A percentile compares a stretch with the other conserved stretches of the same genome.
Conservation (phyloP, 139 green algal species). For the Chlorella sorokiniana region DNA sequence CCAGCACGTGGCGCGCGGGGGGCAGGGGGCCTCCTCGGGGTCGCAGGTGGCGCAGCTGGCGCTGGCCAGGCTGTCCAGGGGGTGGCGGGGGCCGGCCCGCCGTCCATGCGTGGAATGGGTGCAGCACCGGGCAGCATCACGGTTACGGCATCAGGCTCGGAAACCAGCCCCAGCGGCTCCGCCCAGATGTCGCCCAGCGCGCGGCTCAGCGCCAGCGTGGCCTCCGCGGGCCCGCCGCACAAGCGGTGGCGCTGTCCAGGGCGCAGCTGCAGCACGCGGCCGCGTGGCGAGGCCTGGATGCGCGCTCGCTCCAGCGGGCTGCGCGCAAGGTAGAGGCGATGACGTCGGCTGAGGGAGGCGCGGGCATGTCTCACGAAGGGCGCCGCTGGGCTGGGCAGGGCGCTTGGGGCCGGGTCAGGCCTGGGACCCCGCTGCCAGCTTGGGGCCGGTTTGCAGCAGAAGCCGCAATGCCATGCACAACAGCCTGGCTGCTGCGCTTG, state of each 20-base stretch:
- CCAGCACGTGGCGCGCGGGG: constrained; percentile 25
- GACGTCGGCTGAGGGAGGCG: constrained; percentile 34
- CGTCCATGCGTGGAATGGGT: background rate
- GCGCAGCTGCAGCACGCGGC: background rate
- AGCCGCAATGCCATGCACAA: background rate
- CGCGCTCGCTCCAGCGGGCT: constrained; percentile 48
- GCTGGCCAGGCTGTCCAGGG: constrained; percentile 23
- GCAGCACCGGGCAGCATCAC: background rate
- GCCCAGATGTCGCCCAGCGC: constrained; percentile 18
- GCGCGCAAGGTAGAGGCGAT: constrained; percentile 44
- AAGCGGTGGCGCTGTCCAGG: background rate
- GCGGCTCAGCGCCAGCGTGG: constrained; percentile 13
- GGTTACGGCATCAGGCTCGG: constrained; percentile 19
- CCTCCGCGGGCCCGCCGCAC: background rate
- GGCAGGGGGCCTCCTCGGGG: background rate
- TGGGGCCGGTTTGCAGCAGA: too few species aligned
- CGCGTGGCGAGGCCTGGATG: background rate
- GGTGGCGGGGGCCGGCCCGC: background rate
- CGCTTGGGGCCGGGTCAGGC: too few species aligned
- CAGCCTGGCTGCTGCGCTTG: background rate
- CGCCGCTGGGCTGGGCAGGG: background rate
- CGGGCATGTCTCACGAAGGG: too few species aligned
- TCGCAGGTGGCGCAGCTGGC: background rate
- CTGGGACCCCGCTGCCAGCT: too few species aligned
- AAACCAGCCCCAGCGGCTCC: background rate